Evolutionary conservation across 495 filamentous ascomycete species (phyloP).

Genomic region (Lophiostoma macrostomum): DNA sequence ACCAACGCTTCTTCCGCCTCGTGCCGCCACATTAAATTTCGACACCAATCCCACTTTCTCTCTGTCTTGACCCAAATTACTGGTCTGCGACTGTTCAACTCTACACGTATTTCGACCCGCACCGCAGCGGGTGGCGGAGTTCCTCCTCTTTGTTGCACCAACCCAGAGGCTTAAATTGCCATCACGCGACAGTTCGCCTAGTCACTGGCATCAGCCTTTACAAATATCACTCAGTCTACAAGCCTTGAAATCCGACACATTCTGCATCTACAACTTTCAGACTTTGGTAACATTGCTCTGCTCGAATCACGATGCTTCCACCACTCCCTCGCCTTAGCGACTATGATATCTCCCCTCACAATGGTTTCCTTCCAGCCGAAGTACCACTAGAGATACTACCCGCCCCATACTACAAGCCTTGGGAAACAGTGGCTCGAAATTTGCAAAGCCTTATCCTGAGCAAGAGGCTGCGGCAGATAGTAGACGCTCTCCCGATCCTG

Average conservation of each 20-base stretch:
- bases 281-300: too few species aligned
- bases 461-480: conserved; percentile 69
- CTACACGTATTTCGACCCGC: background rate
- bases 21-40: background rate
- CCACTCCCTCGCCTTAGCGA: conserved; percentile 73
- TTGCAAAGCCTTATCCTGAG: conserved; percentile 83
- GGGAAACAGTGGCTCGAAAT: conserved; percentile 81
- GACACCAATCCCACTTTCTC: background rate
- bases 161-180: background rate
- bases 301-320: conserved; percentile 63
- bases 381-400: conserved; percentile 76
- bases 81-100: too few species aligned
- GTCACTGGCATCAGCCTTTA: background rate
- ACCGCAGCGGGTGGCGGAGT: conserved; percentile 13
- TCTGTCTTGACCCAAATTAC: background rate
- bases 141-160: conserved; percentile 15
- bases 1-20: conserved; percentile 11
- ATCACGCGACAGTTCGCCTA: conserved; percentile 24
- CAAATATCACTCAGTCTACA: background rate
- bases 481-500: conserved; percentile 77
- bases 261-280: background rate
- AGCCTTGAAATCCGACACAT: too few species aligned
- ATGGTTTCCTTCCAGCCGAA: conserved; percentile 85
- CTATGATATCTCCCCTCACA: conserved; percentile 80
- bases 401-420: conserved; percentile 86